phyloP scores from a whole-genome alignment of 2,329 filamentous ascomycete species.

The Ustilaginoidea virens region DNA sequence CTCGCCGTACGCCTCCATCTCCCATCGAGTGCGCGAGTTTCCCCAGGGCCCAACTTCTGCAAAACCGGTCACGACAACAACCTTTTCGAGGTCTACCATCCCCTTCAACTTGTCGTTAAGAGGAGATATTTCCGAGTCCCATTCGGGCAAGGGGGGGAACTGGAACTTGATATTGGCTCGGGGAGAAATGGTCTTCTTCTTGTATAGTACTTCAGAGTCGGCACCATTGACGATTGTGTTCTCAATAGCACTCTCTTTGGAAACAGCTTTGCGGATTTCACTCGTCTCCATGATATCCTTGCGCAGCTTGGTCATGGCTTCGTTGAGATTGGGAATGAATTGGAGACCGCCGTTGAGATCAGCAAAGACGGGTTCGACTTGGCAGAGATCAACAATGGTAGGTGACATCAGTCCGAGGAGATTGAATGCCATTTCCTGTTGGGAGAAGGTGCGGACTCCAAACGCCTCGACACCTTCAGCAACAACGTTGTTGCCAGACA shows the following conservation, averaged over 20 bases:
- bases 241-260: conserved; percentile 89
- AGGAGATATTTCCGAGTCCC: conserved; percentile 79
- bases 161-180: conserved; percentile 97
- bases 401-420: conserved; percentile 91
- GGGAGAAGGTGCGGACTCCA: conserved; percentile 94
- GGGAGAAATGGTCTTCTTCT: conserved; percentile 83
- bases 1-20: conserved; percentile 94
- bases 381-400: conserved; percentile 85
- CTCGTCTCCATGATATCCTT: conserved; percentile 92
- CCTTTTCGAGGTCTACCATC: conserved; percentile 97
- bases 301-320: conserved; percentile 82
- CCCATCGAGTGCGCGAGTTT: conserved; percentile 95
- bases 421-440: conserved; percentile 99
- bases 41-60: conserved; percentile 95
- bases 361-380: conserved; percentile 87
- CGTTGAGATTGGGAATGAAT: conserved; percentile 91
- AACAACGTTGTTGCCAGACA: conserved; percentile 95
- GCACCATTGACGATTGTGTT: conserved; percentile 96
- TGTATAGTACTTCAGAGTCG: conserved; percentile 80
- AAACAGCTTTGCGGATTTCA: conserved; percentile 83
- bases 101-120: conserved; percentile 81
- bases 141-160: conserved; percentile 80
- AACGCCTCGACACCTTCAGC: conserved; percentile 94
- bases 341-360: conserved; percentile 96
- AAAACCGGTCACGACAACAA: conserved; percentile 94